Conservation (phyloP, 768 basidiomycete species). For the Russula sp. region DNA sequence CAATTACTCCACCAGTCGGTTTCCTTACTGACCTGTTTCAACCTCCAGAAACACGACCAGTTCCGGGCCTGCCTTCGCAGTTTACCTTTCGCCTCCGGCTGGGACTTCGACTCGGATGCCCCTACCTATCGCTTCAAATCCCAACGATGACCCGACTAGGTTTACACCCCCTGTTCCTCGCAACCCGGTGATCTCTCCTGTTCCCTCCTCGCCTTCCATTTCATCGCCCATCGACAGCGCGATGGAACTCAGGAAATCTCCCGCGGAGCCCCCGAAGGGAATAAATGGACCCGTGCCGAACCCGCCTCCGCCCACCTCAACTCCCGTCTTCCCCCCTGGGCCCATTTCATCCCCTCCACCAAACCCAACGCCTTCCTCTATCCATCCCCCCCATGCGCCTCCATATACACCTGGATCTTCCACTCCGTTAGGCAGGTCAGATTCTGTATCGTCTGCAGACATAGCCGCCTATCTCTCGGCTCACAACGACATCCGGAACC, state of each 20-base stretch:
- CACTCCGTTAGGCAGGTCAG: background rate
- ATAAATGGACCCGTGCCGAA: background rate
- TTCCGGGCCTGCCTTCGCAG: slow-evolving; percentile 3
- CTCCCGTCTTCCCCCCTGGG: slow-evolving; percentile 1
- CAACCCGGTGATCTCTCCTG: too few relatives aligned
- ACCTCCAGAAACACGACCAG: too few relatives aligned
- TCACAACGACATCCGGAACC: slow-evolving; percentile 39
- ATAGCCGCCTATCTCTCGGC: slow-evolving; percentile 34
- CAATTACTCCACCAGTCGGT: too few relatives aligned
- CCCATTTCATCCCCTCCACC: slow-evolving; percentile 7
- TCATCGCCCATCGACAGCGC: background rate
- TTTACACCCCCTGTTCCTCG: too few relatives aligned
- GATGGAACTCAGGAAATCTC: background rate
- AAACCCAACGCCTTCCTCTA: slow-evolving; percentile 6
- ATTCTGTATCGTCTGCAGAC: slow-evolving; percentile 38
- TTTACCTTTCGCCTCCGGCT: too few relatives aligned
- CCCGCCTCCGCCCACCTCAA: background rate
- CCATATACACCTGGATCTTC: slow-evolving; percentile 3
- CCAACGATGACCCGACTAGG: too few relatives aligned
- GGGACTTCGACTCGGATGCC: too few relatives aligned
- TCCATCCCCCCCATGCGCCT: slow-evolving; percentile 1
- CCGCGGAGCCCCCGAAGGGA: background rate
- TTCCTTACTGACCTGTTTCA: too few relatives aligned
- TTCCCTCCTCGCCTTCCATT: background rate
- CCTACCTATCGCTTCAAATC: too few relatives aligned